phyloP scores from a whole-genome alignment of 352 stramenopile species.

The Globisporangium recalcitrans region DNA sequence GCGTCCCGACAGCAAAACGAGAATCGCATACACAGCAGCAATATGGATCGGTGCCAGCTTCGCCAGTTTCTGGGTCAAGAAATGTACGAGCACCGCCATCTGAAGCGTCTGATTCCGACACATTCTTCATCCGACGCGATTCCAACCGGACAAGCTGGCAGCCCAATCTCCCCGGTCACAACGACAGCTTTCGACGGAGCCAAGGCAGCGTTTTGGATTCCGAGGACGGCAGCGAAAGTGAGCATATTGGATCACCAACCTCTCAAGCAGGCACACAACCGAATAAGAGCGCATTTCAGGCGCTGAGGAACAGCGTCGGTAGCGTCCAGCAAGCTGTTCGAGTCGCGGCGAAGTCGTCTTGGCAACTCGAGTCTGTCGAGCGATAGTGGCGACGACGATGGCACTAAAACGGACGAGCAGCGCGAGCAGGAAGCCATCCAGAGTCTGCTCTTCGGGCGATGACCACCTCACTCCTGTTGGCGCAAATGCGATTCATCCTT shows the following conservation, averaged over 20 bases:
- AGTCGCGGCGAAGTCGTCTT: not conserved
- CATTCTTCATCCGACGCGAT: conserved; percentile 21
- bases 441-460: conserved; percentile 39
- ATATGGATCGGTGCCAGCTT: not conserved
- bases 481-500: not conserved
- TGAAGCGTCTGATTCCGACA: conserved; percentile 12
- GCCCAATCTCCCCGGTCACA: not conserved
- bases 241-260: not conserved
- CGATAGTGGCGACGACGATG: conserved; percentile 9
- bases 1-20: not conserved
- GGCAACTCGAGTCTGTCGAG: not conserved
- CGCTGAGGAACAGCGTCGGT: conserved; percentile 12
- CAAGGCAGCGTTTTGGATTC: conserved; percentile 4
- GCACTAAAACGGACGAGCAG: conserved; percentile 43
- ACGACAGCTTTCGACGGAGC: not conserved
- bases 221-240: not conserved
- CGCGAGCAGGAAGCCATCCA: conserved; percentile 57
- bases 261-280: not conserved
- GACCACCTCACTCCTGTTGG: not conserved
- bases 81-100: not conserved
- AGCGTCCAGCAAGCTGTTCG: not conserved
- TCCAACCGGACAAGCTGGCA: conserved; percentile 13
- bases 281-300: conserved; percentile 10
- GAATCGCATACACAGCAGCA: not conserved
- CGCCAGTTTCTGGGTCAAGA: not conserved